Evolutionary conservation across 129 eudicot species (phyloP), one percentile per base, ranked within the genome.

Genomic region (Flaveria trinervia): DNA sequence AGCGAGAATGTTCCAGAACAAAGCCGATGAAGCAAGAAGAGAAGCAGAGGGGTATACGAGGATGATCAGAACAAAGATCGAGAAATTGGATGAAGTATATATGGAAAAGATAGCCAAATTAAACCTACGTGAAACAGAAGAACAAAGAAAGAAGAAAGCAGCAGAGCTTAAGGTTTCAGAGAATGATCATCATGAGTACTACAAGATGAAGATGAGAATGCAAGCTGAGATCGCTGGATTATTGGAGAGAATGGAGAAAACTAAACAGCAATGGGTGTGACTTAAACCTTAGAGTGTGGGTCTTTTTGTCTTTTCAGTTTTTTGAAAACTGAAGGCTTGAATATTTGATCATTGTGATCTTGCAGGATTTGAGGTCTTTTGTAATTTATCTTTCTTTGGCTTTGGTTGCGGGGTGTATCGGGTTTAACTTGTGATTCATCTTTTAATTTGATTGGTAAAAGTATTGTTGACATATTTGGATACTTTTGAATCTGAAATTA

Each of bases 191-290:
- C 72, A 75, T 20, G 97, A 92, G 80, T 92, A 92, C 69, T 87
- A 87, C 74, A 87, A 92, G 22, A 89, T 92, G 97, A 92, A 89
- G 85, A 72, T 88, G 74, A 86, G 97, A 77, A 92, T 92, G 97
- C 93, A 89, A 73, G 84, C 93, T 9, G 97, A 92, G 77, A 92
- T 92, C 68, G 87, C 93, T 6, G 96, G 91, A 3, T 77, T 92
- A 71, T 78, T 92, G 80, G 89, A 87, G 77, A 92, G 96, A 78
- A 92, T 92, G 97, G 97, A 92, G 74, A 83, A 86, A 16, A 92
- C 97, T 10, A 92, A 92, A 84, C 84, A 89, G 75, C 88, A 85
- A 83, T 78, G 86, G 88, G 89, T 87, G 60, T 79, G 59, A 72
- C 51, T 7, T 28, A 49, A 15, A 64, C 55, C 41, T n/a, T 20